Conservation (phyloP, 148 eudicot genomes). For the Euryodendron excelsum region DNA sequence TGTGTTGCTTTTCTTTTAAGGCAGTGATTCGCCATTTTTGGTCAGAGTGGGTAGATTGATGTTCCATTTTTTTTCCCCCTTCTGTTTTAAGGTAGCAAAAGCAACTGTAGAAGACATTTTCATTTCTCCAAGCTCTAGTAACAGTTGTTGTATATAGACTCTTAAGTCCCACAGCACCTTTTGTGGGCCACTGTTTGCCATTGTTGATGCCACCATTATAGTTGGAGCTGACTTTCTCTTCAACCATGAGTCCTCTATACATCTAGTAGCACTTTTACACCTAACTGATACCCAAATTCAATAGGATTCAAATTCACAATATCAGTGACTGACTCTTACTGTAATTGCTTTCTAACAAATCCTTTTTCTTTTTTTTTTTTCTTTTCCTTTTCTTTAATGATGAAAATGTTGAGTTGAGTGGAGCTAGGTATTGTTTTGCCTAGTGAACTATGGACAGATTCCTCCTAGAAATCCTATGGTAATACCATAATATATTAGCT, state of each 20-base stretch:
- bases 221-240: slow-evolving; percentile 1
- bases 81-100: no score
- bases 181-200: background rate
- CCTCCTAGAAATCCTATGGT: background rate
- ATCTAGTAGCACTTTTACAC: background rate
- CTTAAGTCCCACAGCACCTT: background rate
- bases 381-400: no score
- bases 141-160: background rate
- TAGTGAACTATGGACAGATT: background rate
- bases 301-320: no score
- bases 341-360: background rate
- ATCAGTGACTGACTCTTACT: background rate
- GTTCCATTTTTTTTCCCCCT: no score
- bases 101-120: no score
- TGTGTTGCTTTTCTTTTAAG: no score
- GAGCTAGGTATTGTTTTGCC: no score
- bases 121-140: no score
- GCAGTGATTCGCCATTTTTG: no score
- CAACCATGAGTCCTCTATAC: background rate
- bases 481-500: background rate
- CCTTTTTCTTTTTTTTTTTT: background rate
- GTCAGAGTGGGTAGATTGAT: no score
- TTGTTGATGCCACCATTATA: slow-evolving; percentile 1
- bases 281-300: background rate
- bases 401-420: no score